Base-by-base conservation (phyloP, 2,329 filamentous ascomycete species). In the Clarireedia homoeocarpa region DNA sequence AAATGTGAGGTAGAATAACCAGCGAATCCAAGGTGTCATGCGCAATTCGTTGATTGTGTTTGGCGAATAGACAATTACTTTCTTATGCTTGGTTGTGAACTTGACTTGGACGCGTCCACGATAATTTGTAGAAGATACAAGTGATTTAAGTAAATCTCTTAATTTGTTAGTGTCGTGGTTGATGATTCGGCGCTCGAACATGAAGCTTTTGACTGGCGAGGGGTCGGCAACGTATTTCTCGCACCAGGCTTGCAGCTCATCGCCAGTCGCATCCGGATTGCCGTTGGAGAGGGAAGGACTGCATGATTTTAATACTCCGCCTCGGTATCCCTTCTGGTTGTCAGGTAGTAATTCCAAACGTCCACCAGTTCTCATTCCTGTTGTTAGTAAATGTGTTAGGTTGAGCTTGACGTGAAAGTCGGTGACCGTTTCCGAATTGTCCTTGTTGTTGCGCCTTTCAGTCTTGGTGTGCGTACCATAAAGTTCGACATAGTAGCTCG, bases 1-100 rank as follows among this genome's bases (percentile, higher is more conserved):
- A 58, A 89, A 81, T 0, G 83, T 83, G 5, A 88, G 68, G 66
- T 81, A 83, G 71, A 84, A 88, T 9, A 88, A 46, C 75, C 81
- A 80, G 44, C 78, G 73, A 46, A 89, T 73, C 83, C 83, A 89
- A 6, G 67, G 68, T 1, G 77, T 84, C 47, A 83, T 72, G 0
- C 88, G 81, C 80, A 84, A 87, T 30, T 74, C 71, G 66, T 89
- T 90, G 58, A 82, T 73, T 51, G 72, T 75, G 62, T 79, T 81
- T 4, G 79, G 74, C 53, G 81, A 87, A 72, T 85, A 88, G 48
- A 88, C 75, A 51, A 85, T 79, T 20, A 87, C 73, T 23, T 74
- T 73, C 14, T 72, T 71, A 61, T 85, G 76, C 34, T 77, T 75
- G 10, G 80, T 72, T 0, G 83, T 82, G 63, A 90, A 86, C 0